These are phyloP conservation scores for Hypoxylon sp. DNA, from an alignment of 2,329 filamentous ascomycete genomes.

Conservation along the genomic window DNA sequence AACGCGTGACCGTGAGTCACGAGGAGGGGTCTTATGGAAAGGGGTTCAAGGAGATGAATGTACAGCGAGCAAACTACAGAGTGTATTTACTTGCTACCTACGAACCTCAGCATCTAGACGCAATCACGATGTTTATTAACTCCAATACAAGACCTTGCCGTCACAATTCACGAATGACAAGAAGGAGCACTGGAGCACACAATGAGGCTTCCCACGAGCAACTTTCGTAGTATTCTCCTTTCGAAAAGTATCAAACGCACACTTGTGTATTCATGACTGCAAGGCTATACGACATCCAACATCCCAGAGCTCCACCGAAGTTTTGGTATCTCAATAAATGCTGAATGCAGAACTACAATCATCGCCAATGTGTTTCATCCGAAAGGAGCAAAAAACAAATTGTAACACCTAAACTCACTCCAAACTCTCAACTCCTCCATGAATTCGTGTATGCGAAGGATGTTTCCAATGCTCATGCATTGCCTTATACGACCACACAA, in stretches of 20 bases:
- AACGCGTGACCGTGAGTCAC: not conserved
- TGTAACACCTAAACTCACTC: not conserved
- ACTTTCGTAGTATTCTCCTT: not conserved
- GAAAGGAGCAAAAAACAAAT: not conserved
- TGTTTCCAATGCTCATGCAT: not conserved
- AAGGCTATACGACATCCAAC: not conserved
- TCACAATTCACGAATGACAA: not conserved
- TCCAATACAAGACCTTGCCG: not conserved
- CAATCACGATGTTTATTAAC: not conserved
- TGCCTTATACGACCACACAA: not conserved
- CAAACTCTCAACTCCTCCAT: conserved; percentile 10
- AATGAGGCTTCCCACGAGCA: not conserved
- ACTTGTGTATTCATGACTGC: conserved; percentile 1
- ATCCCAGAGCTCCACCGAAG: not conserved
- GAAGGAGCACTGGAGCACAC: not conserved
- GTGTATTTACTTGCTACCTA: not conserved
- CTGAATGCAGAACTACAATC: conserved; percentile 2
- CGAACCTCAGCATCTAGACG: not conserved
- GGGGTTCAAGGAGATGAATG: not conserved
- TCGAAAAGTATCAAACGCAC: not conserved
- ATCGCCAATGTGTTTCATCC: conserved; percentile 5
- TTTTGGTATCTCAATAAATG: conserved; percentile 30
- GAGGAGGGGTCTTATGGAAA: not conserved
- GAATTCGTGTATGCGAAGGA: conserved; percentile 3
- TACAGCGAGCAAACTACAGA: not conserved